Percentiles rank a stretch among this genome's conserved stretches.
These are phyloP conservation scores for Colletotrichum tabaci DNA, from an alignment of 2,329 filamentous ascomycete genomes.

Conservation along the genomic window DNA sequence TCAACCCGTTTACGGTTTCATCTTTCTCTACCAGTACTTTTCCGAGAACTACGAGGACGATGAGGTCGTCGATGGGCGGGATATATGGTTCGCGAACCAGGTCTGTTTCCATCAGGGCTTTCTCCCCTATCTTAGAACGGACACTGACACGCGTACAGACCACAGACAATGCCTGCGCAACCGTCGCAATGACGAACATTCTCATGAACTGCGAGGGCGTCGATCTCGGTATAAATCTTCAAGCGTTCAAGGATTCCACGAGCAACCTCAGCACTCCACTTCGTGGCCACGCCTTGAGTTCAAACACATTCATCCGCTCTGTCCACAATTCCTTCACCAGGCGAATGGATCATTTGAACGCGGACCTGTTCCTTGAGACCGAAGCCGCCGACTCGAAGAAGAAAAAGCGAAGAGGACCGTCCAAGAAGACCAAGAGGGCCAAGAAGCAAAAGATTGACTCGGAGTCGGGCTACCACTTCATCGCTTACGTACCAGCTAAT, in stretches of 20 bases:
- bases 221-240: conserved; percentile 78
- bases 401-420: conserved; percentile 52
- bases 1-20: conserved; percentile 87
- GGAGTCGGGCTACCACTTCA: conserved; percentile 86
- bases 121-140: not conserved
- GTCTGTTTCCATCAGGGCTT: conserved; percentile 55
- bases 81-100: conserved; percentile 96
- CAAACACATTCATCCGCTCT: conserved; percentile 81
- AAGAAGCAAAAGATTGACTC: conserved; percentile 61
- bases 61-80: conserved; percentile 61
- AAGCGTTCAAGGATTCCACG: conserved; percentile 81
- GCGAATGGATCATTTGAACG: conserved; percentile 82
- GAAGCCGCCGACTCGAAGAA: conserved; percentile 61
- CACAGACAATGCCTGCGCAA: conserved; percentile 88
- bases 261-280: conserved; percentile 77
- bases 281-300: conserved; percentile 82
- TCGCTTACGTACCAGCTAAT: conserved; percentile 86
- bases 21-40: conserved; percentile 86
- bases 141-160: conserved; percentile 65
- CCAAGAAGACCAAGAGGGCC: conserved; percentile 56
- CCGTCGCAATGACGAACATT: conserved; percentile 93
- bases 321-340: conserved; percentile 91
- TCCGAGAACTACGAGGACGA: conserved; percentile 69
- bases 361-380: conserved; percentile 76
- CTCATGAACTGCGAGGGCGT: conserved; percentile 84